Evolutionary conservation across 495 filamentous ascomycete species (phyloP), one percentile per base, ranked within the genome.

Genomic region (Penicillium atrosanguineum): DNA sequence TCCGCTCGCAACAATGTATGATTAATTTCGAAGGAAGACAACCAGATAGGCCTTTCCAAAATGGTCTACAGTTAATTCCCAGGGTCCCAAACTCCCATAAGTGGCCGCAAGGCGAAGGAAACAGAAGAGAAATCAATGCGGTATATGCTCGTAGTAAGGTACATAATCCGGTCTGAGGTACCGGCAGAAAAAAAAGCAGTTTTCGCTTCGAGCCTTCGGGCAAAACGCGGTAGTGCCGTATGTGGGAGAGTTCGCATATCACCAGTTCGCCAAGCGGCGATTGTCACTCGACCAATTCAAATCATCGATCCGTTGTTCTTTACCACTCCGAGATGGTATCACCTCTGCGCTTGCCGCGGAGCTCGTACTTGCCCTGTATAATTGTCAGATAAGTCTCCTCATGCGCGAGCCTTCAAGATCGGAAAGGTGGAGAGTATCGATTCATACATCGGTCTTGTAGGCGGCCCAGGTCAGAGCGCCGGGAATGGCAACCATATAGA

Each of bases 331-430:
- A 61, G 59, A 95, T 81, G 19, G 83, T 77, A 68, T 98, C 91
- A 21, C 88, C 91, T 64, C 79, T 87, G 63, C 87, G 79, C 83
- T 97, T 98, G 25, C 87, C 92, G 55, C 92, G 84, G 50, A 96
- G 59, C 29, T 95, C 81, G 60, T 75, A 96, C 66, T 91, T 90
- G 56, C 91, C 94, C 94, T 97, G 69, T 21, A 50, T 4, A 44
- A 37, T 37, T 50, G 59, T 64, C 44, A 61, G 49, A 29, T 16
- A 23, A 63, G 49, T 50, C 40, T 46, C 23, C 18, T 26, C 18
- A 56, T 21, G 28, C 31, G 21, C 9, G 12, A 34, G 12, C 12
- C 7, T 12, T 3, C 9, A 34, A 11, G 31, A 14, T 8, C 11
- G 31, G 31, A 34, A 37, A 23, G 21, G 28, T 7, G 18, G 21